Evolutionary conservation across 2,329 filamentous ascomycete species (phyloP), one percentile per base, ranked within the genome.

Genomic region (Paraconiothyrium brasiliense): DNA sequence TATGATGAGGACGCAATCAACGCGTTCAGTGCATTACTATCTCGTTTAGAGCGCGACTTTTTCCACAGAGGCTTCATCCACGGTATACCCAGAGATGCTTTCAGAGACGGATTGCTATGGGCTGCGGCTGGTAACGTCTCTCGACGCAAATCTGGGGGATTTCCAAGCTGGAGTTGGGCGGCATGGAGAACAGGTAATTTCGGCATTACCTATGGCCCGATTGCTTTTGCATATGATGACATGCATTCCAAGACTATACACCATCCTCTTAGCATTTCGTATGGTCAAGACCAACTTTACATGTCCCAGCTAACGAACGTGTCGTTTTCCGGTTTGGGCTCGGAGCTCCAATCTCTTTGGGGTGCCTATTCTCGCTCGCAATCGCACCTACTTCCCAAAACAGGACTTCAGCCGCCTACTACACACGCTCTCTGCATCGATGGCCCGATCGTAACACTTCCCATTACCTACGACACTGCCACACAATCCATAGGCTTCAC

Each of bases 131-230:
- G 16, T 24, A 4, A 6, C 11, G 11, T 56, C 2, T 46, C 41
- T 39, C 13, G 9, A 27, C 24, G 54, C 24, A 14, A 22, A 35
- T 4, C 22, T 14, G 39, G 39, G 8, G 27, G 7, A 4, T 57
- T 57, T 16, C 54, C 54, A 30, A 57, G 54, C 44, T 57, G 54
- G 54, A 57, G n/a, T 10, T 57, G 54, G 43, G 54, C 54, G 4
- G 54, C 6, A 22, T 57, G 54, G 54, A 49, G 49, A 16, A 16
- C n/a, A 3, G 37, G 24, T 2, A 35, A 37, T n/a, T n/a, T 13
- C n/a, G 54, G 43, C 9, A 37, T 35, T 7, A 8, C 8, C 8
- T 56, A 56, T 11, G 24, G 7, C 6, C 48, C 34, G 10, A 10
- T 32, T 16, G n/a, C 14, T 13, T 1, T 3, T 43, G n/a, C 37